Base-by-base conservation (phyloP, 2,329 filamentous ascomycete species). In the Nothopassalora personata region DNA sequence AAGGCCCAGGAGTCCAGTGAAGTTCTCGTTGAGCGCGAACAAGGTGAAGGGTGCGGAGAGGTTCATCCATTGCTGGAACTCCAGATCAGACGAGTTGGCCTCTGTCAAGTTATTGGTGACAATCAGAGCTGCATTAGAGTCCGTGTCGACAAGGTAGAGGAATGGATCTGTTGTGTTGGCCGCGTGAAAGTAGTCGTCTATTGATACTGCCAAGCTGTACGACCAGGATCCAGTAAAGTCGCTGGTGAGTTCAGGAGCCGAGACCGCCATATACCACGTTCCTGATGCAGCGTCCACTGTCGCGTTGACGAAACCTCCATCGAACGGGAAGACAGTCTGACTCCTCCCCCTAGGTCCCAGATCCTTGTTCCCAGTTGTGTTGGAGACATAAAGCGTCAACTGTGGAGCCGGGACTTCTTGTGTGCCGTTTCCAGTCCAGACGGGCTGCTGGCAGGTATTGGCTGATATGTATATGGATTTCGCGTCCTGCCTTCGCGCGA, bases 391-490 rank as follows among this genome's bases (percentile, higher is more conserved):
- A 9, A 97, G 76, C 11, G 83, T 83, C 53, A 97, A 81, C 68
- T 96, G 91, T 1, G 89, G 87, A 1, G 77, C 72, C 13, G 66
- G 67, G 10, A 65, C 69, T 13, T 75, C 73, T 54, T 75, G 78
- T 27, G 77, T 76, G 10, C 77, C 75, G 1, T 77, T 77, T 8
- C 75, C 76, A 45, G 82, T 83, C 45, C 80, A 78, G 19, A 75
- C 71, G 11, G 93, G 94, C 67, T 95, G 91, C 28, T 84, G 74
- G 73, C 94, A 99, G 0, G 90, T 92, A 65, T 91, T 97, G 47
- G 91, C 85, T 1, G 91, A 91, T 56, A 99, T 81, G 73, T 88
- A 97, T 3, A 97, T 78, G 1, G 76, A 83, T 46, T 74, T 79
- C 11, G 59, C 59, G 57, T 62, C 66, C 50, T 70, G 67, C 31